Evolutionary conservation across 129 eudicot genomes (phyloP).

Genomic region (Chrysanthemum lavandulifolium): DNA sequence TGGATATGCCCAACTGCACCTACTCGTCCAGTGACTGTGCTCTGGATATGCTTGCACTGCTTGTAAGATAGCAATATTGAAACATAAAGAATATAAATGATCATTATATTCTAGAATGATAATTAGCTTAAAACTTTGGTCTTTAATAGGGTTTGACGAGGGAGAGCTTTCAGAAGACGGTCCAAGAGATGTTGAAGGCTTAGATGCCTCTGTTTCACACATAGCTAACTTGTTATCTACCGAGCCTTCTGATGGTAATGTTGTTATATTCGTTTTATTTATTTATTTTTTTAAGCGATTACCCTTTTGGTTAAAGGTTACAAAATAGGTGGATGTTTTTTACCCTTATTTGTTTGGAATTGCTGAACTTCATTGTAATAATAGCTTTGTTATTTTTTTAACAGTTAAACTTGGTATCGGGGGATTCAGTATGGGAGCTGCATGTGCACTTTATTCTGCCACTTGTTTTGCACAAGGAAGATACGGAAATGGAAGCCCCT

Average conservation of each 20-base stretch:
- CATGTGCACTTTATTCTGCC: conserved; percentile 90
- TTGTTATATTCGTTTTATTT: not conserved
- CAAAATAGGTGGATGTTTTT: no score
- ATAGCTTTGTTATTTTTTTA: not conserved
- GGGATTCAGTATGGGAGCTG: conserved; percentile 99
- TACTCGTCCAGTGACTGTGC: conserved; percentile 86
- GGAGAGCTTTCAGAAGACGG: conserved; percentile 89
- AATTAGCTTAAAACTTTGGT: not conserved
- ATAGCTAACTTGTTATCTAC: conserved; percentile 43
- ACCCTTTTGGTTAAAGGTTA: no score
- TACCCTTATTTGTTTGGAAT: not conserved
- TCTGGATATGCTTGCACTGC: conserved; percentile 94
- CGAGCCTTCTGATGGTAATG: conserved; percentile 40
- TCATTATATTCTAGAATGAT: conserved; percentile 6
- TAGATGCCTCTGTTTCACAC: conserved; percentile 43
- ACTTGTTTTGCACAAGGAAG: conserved; percentile 87
- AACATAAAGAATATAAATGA: not conserved
- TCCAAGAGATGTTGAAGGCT: conserved; percentile 51
- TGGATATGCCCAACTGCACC: conserved; percentile 99
- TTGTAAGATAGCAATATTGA: conserved; percentile 47
- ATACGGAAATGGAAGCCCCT: conserved; percentile 77
- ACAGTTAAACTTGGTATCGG: conserved; percentile 97
- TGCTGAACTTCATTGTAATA: not conserved
- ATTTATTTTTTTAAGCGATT: no score
- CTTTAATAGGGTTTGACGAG: conserved; percentile 75